Evolutionary conservation across 106 monocot genomes (phyloP), one percentile per base, ranked within the genome.

Genomic region (Ottelia alismoides): DNA sequence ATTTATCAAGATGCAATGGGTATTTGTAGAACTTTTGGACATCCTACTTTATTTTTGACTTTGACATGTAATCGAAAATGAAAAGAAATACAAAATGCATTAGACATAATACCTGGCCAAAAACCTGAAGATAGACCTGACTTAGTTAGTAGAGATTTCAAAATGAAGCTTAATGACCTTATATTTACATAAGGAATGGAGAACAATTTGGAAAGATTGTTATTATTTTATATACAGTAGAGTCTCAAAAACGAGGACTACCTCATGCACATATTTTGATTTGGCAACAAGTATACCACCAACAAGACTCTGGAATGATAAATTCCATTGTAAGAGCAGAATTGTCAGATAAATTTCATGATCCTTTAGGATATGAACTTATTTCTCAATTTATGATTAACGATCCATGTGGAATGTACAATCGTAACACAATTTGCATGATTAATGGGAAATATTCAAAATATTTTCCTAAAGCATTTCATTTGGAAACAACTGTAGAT

Each of bases 1-100:
- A 65, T 58, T 27, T 65, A 72, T 35, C 32, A 72, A 29, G 72
- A 72, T 65, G 65, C 51, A 22, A 58, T 72, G 65, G 65, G 52
- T n/a, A 65, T 72, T 7, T 52, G 50, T 58, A 11, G 25, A 7
- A 43, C 17, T 44, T 25, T 20, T 59, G 57, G 66, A n/a, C 21
- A 22, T 18, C 72, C 57, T 12, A 45, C 65, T 58, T 65, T 55
- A 0, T 70, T 71, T 49, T 47, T 71, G 22, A 64, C 70, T 10
- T 71, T 71, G 43, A 52, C 56, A 10, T 64, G 71, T 49, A 72
- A 72, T 29, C 50, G 65, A 0, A 57, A 72, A 12, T 72, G 65
- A 65, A 20, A 2, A 31, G 65, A 72, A 25, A 65, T 72, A 1
- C 26, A 52, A 11, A 3, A 19, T 12, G 11, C 24, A 17, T 21